A percentile compares a stretch with the other conserved stretches of the same genome.
Conservation (phyloP, 2,329 filamentous ascomycete genomes). For the Escovopsis sp. region DNA sequence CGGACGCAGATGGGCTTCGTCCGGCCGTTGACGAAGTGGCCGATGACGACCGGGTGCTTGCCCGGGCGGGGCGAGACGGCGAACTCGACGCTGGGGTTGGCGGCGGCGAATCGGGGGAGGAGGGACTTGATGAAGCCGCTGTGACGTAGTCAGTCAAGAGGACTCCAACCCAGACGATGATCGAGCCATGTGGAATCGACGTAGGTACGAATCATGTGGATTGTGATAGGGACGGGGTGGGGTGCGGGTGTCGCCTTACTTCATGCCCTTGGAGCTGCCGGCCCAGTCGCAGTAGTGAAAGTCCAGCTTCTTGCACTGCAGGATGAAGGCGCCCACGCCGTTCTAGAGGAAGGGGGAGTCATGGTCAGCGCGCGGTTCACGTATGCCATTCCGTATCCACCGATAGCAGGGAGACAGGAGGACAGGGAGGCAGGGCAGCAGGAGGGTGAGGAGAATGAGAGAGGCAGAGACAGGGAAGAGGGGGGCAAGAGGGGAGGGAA, state of each 20-base stretch:
- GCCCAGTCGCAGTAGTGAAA: constrained; percentile 97
- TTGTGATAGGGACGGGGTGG: too few species aligned
- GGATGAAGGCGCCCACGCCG: constrained; percentile 89
- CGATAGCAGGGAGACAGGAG: too few species aligned
- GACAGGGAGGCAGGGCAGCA: not conserved
- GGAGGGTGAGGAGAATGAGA: too few species aligned
- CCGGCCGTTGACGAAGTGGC: constrained; percentile 82
- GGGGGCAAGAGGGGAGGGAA: too few species aligned
- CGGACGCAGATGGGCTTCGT: constrained; percentile 77
- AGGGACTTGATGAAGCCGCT: constrained; percentile 69
- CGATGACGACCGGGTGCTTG: constrained; percentile 77
- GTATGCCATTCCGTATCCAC: too few species aligned
- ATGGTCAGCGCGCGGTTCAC: constrained; percentile 8
- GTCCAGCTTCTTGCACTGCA: constrained; percentile 91
- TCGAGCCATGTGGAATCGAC: too few species aligned
- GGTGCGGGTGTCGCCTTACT: constrained; percentile 33
- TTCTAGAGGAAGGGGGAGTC: constrained; percentile 53
- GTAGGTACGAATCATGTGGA: too few species aligned
- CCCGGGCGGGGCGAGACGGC: constrained; percentile 78
- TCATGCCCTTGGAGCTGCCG: constrained; percentile 88
- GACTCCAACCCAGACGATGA: too few species aligned
- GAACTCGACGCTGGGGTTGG: constrained; percentile 83
- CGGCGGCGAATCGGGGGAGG: constrained; percentile 61
- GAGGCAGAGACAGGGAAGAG: too few species aligned
- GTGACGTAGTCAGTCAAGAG: constrained; percentile 1